phyloP scores from a whole-genome alignment of 2,329 filamentous ascomycete species.

The Teratosphaeria nubilosa region DNA sequence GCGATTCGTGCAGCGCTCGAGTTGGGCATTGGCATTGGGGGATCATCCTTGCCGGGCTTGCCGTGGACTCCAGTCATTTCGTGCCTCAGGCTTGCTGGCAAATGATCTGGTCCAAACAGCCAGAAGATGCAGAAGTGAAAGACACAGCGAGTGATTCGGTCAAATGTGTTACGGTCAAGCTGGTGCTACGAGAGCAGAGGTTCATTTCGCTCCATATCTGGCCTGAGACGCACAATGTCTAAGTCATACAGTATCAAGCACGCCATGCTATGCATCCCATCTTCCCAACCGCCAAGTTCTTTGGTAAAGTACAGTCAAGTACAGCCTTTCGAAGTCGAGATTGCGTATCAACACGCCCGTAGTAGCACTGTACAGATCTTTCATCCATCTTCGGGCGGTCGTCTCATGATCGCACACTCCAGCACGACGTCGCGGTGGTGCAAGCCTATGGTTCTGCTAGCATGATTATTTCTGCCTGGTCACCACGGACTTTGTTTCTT shows the following conservation, averaged over 20 bases:
- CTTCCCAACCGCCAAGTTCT: neutral
- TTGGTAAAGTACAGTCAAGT: neutral
- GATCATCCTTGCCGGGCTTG: neutral
- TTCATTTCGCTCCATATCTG: neutral
- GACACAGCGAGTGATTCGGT: too few species aligned
- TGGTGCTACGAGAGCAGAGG: neutral
- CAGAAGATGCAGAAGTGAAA: neutral
- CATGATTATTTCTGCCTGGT: neutral
- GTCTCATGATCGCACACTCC: neutral
- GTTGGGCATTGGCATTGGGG: neutral
- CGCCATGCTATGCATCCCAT: neutral
- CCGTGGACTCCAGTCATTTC: neutral
- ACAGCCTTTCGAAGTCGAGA: neutral
- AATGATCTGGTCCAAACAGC: too few species aligned
- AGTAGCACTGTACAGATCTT: neutral
- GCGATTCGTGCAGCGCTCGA: neutral
- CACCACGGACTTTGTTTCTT: neutral
- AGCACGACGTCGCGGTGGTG: neutral
- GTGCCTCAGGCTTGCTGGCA: neutral
- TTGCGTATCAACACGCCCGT: neutral
- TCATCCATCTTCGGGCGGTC: neutral
- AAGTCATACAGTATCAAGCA: neutral
- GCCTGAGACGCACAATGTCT: neutral
- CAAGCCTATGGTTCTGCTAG: neutral
- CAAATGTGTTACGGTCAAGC: neutral